A percentile compares a stretch with the other conserved stretches of the same genome.
Evolutionary conservation across 176 grass and related monocot species (phyloP).

Genomic region (Elymus sibiricus): DNA sequence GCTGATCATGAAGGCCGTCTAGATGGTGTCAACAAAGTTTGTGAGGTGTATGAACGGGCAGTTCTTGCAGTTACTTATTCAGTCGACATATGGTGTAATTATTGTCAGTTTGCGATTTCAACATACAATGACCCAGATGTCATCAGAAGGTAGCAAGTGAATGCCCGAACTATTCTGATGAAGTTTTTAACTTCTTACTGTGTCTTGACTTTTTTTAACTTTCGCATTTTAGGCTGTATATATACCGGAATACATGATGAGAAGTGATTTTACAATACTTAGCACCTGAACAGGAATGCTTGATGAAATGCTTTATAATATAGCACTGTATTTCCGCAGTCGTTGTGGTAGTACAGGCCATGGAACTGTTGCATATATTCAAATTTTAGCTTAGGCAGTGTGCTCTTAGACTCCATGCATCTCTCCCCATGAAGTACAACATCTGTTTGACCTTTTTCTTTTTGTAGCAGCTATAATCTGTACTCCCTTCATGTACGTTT

Average conservation of each 20-base stretch:
- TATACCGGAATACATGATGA: slow-evolving; percentile 30
- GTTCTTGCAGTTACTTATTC: slow-evolving; percentile 98
- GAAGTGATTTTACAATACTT: slow-evolving; percentile 19
- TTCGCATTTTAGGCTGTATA: not conserved
- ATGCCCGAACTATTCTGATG: not conserved
- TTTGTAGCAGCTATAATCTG: not conserved
- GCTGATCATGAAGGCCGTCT: slow-evolving; percentile 89
- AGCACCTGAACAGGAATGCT: not conserved
- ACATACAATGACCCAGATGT: slow-evolving; percentile 94
- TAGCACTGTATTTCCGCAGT: not conserved
- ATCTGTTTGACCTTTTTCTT: slow-evolving; percentile 8
- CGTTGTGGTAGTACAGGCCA: not conserved
- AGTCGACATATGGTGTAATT: slow-evolving; percentile 97
- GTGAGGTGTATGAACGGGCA: slow-evolving; percentile 94
- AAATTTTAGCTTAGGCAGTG: not conserved
- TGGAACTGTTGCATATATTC: not conserved
- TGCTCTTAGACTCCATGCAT: not conserved
- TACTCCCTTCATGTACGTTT: not conserved
- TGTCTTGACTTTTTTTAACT: slow-evolving; percentile 22
- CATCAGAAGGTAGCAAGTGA: slow-evolving; percentile 68
- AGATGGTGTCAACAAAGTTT: slow-evolving; percentile 60
- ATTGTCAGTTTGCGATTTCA: slow-evolving; percentile 83
- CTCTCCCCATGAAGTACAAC: not conserved
- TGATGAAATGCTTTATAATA: not conserved
- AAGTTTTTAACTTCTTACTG: not conserved